phyloP scores from a whole-genome alignment of 306 rosid species.

The Malus sylvestris region DNA sequence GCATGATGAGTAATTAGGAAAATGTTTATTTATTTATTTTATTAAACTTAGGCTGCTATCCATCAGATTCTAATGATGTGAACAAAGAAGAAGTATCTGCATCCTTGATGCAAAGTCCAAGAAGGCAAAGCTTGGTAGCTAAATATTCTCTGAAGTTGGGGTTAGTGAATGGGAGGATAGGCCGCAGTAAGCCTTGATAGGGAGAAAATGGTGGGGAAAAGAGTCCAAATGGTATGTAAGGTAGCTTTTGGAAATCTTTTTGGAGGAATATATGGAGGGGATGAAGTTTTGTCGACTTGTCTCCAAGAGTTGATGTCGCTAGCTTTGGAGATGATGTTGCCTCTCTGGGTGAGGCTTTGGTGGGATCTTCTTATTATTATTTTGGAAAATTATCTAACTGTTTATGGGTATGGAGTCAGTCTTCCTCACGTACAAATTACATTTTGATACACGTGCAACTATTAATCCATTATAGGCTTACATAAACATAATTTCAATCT shows the following conservation, averaged over 20 bases:
- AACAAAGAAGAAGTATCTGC: slow-evolving; percentile 22
- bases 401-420: background rate
- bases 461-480: no score
- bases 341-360: slow-evolving; percentile 19
- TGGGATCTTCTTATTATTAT: slow-evolving; percentile 19
- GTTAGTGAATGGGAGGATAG: slow-evolving; percentile 35
- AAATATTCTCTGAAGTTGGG: slow-evolving; percentile 20
- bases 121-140: slow-evolving; percentile 23
- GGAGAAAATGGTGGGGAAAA: slow-evolving; percentile 26
- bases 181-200: slow-evolving; percentile 21
- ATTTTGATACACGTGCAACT: background rate
- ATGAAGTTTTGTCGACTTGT: slow-evolving; percentile 25
- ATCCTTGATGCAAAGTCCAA: slow-evolving; percentile 28
- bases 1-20: slow-evolving; percentile 5
- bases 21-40: background rate
- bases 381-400: background rate
- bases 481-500: no score
- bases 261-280: slow-evolving; percentile 29
- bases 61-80: slow-evolving; percentile 22
- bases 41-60: background rate
- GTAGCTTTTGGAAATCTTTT: slow-evolving; percentile 38
- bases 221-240: slow-evolving; percentile 28
- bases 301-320: slow-evolving; percentile 22
- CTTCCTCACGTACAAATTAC: background rate
- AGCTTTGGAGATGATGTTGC: slow-evolving; percentile 40